Evolutionary conservation across 2,329 filamentous ascomycete genomes (phyloP).

Genomic region (Boeremia lycopersici): DNA sequence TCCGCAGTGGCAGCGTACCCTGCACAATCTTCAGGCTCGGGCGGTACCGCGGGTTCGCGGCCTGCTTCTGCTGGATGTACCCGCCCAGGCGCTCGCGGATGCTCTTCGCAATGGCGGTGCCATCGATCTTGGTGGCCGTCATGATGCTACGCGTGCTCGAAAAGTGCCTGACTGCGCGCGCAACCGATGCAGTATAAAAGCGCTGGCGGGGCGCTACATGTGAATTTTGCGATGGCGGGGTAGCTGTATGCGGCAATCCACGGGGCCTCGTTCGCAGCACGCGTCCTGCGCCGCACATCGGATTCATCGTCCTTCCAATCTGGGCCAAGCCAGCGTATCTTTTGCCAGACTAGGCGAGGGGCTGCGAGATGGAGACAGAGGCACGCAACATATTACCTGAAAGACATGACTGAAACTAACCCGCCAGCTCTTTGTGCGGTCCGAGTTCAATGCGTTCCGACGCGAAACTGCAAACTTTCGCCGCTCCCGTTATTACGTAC

Average conservation of each 20-base stretch:
- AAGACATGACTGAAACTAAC: conserved; percentile 17
- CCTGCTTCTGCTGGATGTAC: conserved; percentile 82
- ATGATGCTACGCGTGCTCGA: conserved; percentile 67
- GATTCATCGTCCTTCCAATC: conserved; percentile 29
- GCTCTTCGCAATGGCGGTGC: conserved; percentile 89
- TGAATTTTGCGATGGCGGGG: conserved; percentile 38
- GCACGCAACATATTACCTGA: conserved; percentile 14
- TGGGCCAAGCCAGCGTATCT: conserved; percentile 30
- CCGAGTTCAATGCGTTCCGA: conserved; percentile 20
- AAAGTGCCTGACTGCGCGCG: conserved; percentile 45
- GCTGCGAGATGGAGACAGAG: conserved; percentile 20
- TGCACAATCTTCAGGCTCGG: conserved; percentile 94
- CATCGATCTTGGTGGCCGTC: conserved; percentile 91
- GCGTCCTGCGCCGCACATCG: conserved; percentile 37
- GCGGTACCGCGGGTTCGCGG: conserved; percentile 82
- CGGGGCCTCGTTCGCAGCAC: conserved; percentile 23
- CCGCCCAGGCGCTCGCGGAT: conserved; percentile 82
- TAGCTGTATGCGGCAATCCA: conserved; percentile 40
- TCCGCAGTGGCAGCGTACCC: conserved; percentile 58
- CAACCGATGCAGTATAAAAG: conserved; percentile 25
- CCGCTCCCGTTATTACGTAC: conserved; percentile 31
- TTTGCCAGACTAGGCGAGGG: conserved; percentile 33
- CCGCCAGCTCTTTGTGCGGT: conserved; percentile 12
- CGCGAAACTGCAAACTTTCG: conserved; percentile 34
- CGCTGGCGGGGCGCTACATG: conserved; percentile 22